Evolutionary conservation across 345 rosid genomes (phyloP).

Genomic region (Syzygium aromaticum): DNA sequence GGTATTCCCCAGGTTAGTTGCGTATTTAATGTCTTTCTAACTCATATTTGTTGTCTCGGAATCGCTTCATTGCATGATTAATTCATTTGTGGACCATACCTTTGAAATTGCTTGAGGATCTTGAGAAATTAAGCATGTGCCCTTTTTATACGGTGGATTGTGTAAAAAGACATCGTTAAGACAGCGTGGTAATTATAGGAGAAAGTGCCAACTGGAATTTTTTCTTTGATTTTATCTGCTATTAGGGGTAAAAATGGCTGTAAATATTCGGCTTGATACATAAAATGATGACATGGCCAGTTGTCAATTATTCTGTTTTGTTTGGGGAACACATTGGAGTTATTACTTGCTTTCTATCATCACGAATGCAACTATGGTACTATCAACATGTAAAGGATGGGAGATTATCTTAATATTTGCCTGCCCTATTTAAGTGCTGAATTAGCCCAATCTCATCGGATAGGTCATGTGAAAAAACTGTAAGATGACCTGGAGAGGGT

Average conservation of each 20-base stretch:
- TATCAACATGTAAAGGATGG: neutral
- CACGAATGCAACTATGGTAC: neutral
- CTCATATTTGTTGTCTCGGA: neutral
- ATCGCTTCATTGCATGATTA: neutral
- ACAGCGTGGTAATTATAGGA: neutral
- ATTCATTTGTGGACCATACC: neutral
- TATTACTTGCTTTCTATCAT: neutral
- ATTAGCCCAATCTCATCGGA: neutral
- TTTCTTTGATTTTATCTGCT: neutral
- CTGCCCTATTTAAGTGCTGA: neutral
- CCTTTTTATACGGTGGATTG: neutral
- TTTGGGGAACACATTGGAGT: neutral
- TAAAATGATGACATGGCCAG: neutral
- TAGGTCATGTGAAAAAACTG: neutral
- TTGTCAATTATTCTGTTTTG: neutral
- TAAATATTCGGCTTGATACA: neutral
- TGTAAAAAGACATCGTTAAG: neutral
- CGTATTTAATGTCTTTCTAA: neutral
- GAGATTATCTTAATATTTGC: neutral
- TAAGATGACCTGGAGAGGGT: neutral
- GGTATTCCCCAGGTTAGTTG: constrained; percentile 77
- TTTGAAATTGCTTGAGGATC: neutral
- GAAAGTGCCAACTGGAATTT: neutral
- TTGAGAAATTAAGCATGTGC: neutral
- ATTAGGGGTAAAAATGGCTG: neutral